These are phyloP conservation scores for Haplosporangium gracile DNA, from an alignment of 192 early-diverging fungal genomes.

Conservation along the genomic window DNA sequence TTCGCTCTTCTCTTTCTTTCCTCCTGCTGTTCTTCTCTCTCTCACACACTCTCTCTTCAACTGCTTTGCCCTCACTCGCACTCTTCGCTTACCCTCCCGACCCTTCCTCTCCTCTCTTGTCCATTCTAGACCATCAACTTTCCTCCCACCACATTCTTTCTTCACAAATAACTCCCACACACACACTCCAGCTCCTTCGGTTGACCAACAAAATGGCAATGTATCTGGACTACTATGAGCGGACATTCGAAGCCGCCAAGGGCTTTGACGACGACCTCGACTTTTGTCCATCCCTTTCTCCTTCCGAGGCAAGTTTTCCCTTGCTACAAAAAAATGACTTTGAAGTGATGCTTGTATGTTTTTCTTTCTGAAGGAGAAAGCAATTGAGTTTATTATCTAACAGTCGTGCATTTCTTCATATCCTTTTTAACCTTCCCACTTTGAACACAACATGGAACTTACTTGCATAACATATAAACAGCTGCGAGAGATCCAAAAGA, in stretches of 20 bases:
- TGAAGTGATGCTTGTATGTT: neutral
- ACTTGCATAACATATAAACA: neutral
- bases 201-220: neutral
- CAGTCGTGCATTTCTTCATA: neutral
- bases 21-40: neutral
- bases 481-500: neutral
- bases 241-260: constrained; percentile 33
- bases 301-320: constrained; percentile 19
- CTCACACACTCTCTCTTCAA: neutral
- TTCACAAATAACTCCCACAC: neutral
- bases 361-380: neutral
- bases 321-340: neutral
- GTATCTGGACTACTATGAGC: constrained; percentile 21
- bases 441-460: neutral
- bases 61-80: neutral
- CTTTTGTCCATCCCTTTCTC: constrained; percentile 44
- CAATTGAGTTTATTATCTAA: neutral
- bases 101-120: neutral
- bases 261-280: constrained; percentile 50
- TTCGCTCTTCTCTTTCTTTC: neutral
- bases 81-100: too few relatives aligned
- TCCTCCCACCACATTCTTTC: neutral
- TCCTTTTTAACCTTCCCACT: neutral
- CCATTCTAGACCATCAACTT: neutral
- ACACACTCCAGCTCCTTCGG: neutral